phyloP scores from a whole-genome alignment of 139 green algal species.

The Asterochloris erici region DNA sequence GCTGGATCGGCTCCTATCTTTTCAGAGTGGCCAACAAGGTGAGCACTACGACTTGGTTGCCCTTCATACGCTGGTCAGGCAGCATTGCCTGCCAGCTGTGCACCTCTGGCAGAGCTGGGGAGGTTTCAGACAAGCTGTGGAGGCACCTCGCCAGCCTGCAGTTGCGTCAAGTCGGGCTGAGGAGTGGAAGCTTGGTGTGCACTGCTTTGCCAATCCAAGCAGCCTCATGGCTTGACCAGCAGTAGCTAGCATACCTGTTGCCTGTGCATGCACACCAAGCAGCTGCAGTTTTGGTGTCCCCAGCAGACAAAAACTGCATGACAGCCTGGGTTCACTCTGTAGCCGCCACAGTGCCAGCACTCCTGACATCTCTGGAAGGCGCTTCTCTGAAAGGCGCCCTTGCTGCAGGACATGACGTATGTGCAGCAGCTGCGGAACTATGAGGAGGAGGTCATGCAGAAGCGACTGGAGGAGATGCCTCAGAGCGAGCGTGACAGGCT shows the following conservation, averaged over 20 bases:
- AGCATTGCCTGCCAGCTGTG: neutral
- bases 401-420: constrained; percentile 96
- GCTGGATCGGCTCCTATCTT: constrained; percentile 88
- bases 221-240: too few relatives aligned
- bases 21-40: constrained; percentile 95
- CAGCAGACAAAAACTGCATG: neutral
- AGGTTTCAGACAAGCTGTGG: neutral
- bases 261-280: too few relatives aligned
- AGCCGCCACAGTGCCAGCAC: neutral
- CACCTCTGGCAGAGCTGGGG: neutral
- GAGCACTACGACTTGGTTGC: neutral
- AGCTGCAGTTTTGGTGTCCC: too few relatives aligned
- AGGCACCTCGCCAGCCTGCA: too few relatives aligned
- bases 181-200: too few relatives aligned
- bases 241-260: too few relatives aligned
- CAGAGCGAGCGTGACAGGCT: constrained; percentile 53
- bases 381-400: neutral
- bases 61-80: neutral
- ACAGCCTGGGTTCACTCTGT: neutral
- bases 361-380: neutral
- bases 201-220: too few relatives aligned
- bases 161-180: too few relatives aligned
- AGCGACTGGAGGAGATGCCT: constrained; percentile 94
- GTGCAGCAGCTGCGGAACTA: constrained; percentile 97
- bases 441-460: constrained; percentile 96